Percentiles rank a stretch among this genome's conserved stretches.
These are phyloP conservation scores for Mycena amicta DNA, from an alignment of 768 basidiomycete species.

Conservation along the genomic window DNA sequence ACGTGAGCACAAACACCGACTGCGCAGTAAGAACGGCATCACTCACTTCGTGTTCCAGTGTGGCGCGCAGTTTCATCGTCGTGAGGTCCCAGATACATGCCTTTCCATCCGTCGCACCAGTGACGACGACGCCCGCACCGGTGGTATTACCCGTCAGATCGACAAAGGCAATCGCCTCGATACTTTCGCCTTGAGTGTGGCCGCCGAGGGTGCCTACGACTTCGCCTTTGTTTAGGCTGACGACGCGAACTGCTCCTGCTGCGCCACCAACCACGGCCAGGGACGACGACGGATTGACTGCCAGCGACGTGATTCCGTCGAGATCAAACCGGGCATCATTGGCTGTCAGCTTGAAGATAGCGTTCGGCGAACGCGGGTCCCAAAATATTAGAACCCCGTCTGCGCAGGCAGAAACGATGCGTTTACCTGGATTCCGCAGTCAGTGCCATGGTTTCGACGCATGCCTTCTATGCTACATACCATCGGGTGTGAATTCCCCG, in stretches of 20 bases:
- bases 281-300: constrained; percentile 82
- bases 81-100: constrained; percentile 93
- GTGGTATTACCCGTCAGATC: constrained; percentile 63
- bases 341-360: constrained; percentile 78
- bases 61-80: constrained; percentile 82
- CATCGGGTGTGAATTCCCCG: constrained; percentile 92
- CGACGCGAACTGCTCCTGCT: constrained; percentile 81
- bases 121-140: constrained; percentile 69
- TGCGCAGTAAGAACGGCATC: neutral
- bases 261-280: constrained; percentile 91
- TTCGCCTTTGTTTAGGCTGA: constrained; percentile 86
- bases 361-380: constrained; percentile 82
- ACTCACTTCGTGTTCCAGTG: constrained; percentile 79
- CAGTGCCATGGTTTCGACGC: constrained; percentile 1
- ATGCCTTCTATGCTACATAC: constrained; percentile 35
- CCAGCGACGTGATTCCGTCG: constrained; percentile 85
- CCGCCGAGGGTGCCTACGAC: constrained; percentile 78
- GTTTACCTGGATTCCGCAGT: constrained; percentile 60
- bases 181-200: constrained; percentile 84
- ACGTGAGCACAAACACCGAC: constrained; percentile 1
- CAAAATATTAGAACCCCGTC: constrained; percentile 85
- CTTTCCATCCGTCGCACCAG: constrained; percentile 92
- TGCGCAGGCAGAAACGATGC: constrained; percentile 83
- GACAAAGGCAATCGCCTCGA: constrained; percentile 85
- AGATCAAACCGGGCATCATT: constrained; percentile 75